Evolutionary conservation across 2,329 filamentous ascomycete genomes (phyloP), one percentile per base, ranked within the genome.

Genomic region (Colletotrichum godetiae): DNA sequence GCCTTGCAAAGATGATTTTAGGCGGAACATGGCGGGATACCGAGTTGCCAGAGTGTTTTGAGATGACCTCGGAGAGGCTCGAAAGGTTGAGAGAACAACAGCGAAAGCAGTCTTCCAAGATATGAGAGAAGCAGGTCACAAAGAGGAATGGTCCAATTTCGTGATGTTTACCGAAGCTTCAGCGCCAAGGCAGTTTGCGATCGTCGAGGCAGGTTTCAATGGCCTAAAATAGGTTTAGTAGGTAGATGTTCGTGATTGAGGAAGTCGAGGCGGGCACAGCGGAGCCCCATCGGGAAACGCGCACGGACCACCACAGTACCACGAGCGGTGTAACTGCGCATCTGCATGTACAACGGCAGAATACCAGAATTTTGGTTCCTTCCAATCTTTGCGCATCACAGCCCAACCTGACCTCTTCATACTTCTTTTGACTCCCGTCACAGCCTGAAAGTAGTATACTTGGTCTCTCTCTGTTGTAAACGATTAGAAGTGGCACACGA

Each of bases 1-100:
- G 84, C 0, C 67, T 86, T 22, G 84, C 79, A 3, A 85, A 85
- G 73, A 74, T 87, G 24, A 81, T 85, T 4, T 78, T 82, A 5
- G 84, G 83, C 4, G 77, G 79, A 5, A 62, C 75, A 0, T 86
- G 84, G 84, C 73, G 74, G 8, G 80, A 81, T 1, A 86, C 83
- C 1, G 82, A 83, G 7, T 61, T 76, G 46, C 75, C 75, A 10
- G 74, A 74, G 58, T 76, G 75, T 49, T 76, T 76, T 55, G 66
- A 63, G 59, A n/a, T 56, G 66, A 68, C 46, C 5, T 27, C 49
- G n/a, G 49, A 56, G 24, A 46, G 58, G 27, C 27, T 68, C 7
- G 33, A 63, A 31, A 68, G 33, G 22, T 11, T 68, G 42, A n/a
- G 42, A 49, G 42, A n/a, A 49, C 7, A n/a, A 49, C 42, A 49